Evolutionary conservation across 78 protist genomes (phyloP).

Genomic region (Neovahlkampfia damariscottae): DNA sequence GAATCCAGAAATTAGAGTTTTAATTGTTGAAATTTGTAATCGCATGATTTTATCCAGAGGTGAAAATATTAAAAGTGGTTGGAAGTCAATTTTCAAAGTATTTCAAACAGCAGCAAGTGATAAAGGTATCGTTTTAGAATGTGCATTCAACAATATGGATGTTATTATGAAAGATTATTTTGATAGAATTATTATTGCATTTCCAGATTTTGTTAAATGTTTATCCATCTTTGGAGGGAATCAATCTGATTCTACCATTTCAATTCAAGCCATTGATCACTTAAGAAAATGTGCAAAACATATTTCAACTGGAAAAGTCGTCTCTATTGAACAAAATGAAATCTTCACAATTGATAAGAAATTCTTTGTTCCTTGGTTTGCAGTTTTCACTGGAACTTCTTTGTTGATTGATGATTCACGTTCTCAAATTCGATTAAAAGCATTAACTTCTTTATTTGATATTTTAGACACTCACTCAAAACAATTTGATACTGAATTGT

Average conservation of each 20-base stretch:
- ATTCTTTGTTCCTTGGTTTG: conserved; percentile 34
- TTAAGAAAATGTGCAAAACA: conserved; percentile 9
- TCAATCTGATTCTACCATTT: neutral
- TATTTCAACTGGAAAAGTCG: neutral
- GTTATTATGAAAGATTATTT: conserved; percentile 28
- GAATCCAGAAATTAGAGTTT: conserved; percentile 32
- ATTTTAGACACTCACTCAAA: conserved; percentile 42
- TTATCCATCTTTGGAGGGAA: conserved; percentile 60
- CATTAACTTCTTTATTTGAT: conserved; percentile 52
- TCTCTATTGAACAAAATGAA: neutral
- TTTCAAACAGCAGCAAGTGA: conserved; percentile 38
- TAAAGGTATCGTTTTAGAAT: conserved; percentile 11
- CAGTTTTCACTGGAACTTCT: conserved; percentile 39
- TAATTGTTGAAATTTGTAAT: conserved; percentile 34
- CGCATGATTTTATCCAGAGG: conserved; percentile 29
- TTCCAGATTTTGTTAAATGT: conserved; percentile 76
- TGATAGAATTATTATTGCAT: conserved; percentile 37
- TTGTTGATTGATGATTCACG: conserved; percentile 25
- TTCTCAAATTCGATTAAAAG: conserved; percentile 35
- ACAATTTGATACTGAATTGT: conserved; percentile 37
- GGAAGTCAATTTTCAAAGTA: conserved; percentile 77
- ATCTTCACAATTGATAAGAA: neutral
- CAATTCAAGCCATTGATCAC: conserved; percentile 2
- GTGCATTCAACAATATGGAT: conserved; percentile 54
- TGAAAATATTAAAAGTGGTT: conserved; percentile 79